A percentile compares a stretch with the other conserved stretches of the same genome.
Evolutionary conservation across 2,329 filamentous ascomycete genomes (phyloP).

Genomic region (Madurella mycetomatis): DNA sequence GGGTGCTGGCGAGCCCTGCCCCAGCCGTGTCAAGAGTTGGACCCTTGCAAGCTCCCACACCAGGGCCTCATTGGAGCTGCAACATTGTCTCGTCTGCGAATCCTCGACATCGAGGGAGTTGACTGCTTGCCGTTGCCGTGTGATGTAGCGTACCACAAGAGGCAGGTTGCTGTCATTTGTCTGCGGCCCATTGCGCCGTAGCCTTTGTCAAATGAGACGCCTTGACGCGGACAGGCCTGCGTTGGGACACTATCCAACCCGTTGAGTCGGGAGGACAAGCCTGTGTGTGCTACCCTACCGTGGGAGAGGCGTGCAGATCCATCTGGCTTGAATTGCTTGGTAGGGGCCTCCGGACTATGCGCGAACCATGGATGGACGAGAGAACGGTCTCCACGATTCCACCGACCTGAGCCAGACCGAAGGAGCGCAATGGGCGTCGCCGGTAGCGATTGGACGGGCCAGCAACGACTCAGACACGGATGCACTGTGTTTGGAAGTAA

Average conservation of each 20-base stretch:
- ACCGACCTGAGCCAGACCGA: not conserved
- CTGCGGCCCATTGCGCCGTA: not conserved
- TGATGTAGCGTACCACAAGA: constrained; percentile 4
- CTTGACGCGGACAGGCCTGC: not conserved
- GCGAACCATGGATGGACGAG: not conserved
- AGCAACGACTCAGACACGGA: not conserved
- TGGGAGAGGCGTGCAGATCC: too few relatives aligned
- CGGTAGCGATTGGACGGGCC: not conserved
- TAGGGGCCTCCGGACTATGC: too few relatives aligned
- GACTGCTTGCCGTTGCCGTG: not conserved
- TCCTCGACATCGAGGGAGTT: constrained; percentile 1
- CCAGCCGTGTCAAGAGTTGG: constrained; percentile 21
- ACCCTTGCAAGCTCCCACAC: constrained; percentile 15
- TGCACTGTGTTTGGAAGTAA: not conserved
- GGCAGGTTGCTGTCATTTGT: not conserved
- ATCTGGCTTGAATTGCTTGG: too few relatives aligned
- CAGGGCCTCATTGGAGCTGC: constrained; percentile 14
- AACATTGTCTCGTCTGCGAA: constrained; percentile 1
- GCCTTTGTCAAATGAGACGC: constrained; percentile 6
- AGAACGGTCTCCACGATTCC: not conserved
- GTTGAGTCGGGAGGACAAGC: too few relatives aligned
- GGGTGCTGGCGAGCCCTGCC: constrained; percentile 25
- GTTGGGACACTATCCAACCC: too few relatives aligned
- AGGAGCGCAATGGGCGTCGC: not conserved
- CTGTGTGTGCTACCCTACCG: too few relatives aligned